These are phyloP conservation scores for Leavenworthia alabamica DNA, from an alignment of 345 rosid species.

Conservation along the genomic window DNA sequence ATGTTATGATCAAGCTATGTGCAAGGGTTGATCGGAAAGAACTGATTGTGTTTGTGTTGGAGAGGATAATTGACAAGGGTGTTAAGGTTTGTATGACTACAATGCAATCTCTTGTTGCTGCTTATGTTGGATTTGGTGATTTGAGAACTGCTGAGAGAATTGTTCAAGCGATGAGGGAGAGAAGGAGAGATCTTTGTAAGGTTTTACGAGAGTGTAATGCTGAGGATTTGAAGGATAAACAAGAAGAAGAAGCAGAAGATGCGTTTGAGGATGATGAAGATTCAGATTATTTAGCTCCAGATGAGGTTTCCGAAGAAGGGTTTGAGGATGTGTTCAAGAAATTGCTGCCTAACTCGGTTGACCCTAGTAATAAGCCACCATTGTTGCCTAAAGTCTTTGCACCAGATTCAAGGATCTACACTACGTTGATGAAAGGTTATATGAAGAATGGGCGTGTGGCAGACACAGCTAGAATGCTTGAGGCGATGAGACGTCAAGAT, in stretches of 20 bases:
- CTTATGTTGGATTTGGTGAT: slow-evolving; percentile 88
- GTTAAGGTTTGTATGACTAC: slow-evolving; percentile 68
- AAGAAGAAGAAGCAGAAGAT: slow-evolving; percentile 33
- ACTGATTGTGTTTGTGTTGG: slow-evolving; percentile 70
- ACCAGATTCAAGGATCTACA: slow-evolving; percentile 76
- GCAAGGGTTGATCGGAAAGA: slow-evolving; percentile 64
- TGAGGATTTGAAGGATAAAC: slow-evolving; percentile 38
- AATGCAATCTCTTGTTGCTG: slow-evolving; percentile 77
- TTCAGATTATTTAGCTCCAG: background rate
- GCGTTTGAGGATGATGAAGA: slow-evolving; percentile 23
- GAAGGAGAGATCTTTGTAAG: slow-evolving; percentile 74
- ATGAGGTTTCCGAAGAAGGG: slow-evolving; percentile 11
- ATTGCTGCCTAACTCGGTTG: slow-evolving; percentile 58
- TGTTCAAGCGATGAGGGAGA: slow-evolving; percentile 88
- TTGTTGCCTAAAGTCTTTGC: slow-evolving; percentile 55
- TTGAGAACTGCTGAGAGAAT: slow-evolving; percentile 62
- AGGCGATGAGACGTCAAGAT: slow-evolving; percentile 76
- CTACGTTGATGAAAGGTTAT: slow-evolving; percentile 92
- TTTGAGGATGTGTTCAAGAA: slow-evolving; percentile 42
- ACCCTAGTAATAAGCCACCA: slow-evolving; percentile 44
- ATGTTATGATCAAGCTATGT: slow-evolving; percentile 79
- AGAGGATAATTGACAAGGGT: slow-evolving; percentile 50
- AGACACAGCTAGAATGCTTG: slow-evolving; percentile 69
- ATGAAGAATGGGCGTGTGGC: slow-evolving; percentile 74
- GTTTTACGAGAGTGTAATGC: slow-evolving; percentile 50